Evolutionary conservation across 225 moss, liverwort and hornwort genomes (phyloP).

Genomic region (Marchantia polymorpha): DNA sequence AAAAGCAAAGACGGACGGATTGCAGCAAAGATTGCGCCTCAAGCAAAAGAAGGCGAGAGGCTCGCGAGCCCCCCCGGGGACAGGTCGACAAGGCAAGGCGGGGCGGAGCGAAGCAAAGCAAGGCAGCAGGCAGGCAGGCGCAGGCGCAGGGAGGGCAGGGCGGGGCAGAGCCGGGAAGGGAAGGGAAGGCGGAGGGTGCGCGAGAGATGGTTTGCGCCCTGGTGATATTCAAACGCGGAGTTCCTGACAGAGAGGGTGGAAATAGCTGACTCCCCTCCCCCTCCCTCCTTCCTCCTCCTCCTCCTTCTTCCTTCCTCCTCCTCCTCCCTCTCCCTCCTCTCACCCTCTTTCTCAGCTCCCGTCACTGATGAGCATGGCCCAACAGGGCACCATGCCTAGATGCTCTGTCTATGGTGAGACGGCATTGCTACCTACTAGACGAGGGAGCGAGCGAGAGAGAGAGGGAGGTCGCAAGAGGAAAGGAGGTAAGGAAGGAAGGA

Average conservation of each 20-base stretch:
- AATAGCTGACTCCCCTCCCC: neutral
- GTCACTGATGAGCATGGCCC: neutral
- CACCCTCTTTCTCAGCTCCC: constrained; percentile 1
- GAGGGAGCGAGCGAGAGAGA: neutral
- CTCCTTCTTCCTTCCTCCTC: neutral
- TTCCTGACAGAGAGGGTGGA: constrained; percentile 3
- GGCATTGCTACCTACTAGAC: neutral
- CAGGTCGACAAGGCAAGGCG: too few relatives aligned
- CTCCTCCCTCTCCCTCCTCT: neutral
- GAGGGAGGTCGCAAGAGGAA: too few relatives aligned
- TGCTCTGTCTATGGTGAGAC: constrained; percentile 1
- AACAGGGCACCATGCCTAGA: constrained; percentile 3
- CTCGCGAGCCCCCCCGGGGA: too few relatives aligned
- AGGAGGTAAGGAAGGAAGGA: too few relatives aligned
- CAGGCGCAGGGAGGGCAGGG: too few relatives aligned
- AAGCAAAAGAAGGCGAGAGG: neutral
- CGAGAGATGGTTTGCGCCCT: neutral
- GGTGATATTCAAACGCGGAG: constrained; percentile 15
- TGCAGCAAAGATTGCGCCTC: too few relatives aligned
- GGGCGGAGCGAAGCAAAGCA: too few relatives aligned
- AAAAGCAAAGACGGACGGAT: too few relatives aligned
- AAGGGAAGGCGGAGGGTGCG: neutral
- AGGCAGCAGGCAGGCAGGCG: too few relatives aligned
- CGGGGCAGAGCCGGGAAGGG: neutral
- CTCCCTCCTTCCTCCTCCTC: constrained; percentile 2